phyloP scores from a whole-genome alignment of 2,329 filamentous ascomycete genomes.

The Penicillium sp. region DNA sequence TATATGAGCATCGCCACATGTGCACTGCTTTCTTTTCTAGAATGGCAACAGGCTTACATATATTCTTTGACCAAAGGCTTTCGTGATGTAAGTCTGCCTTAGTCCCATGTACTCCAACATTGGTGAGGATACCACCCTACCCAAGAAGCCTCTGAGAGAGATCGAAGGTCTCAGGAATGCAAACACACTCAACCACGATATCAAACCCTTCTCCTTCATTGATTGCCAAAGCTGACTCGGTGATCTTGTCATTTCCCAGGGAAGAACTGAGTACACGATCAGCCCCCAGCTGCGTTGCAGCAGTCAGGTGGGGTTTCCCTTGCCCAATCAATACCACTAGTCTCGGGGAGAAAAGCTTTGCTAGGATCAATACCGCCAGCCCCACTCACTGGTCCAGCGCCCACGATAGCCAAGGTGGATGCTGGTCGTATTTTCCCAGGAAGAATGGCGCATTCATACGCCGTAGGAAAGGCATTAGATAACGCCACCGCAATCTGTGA shows the following conservation, averaged over 20 bases:
- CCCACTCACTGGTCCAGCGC: conserved; percentile 55
- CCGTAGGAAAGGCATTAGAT: conserved; percentile 57
- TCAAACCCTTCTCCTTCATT: conserved; percentile 55
- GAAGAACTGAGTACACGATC: not conserved
- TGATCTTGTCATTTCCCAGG: conserved; percentile 35
- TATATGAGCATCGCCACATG: too few relatives aligned
- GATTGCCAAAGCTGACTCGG: conserved; percentile 25
- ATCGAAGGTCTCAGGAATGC: conserved; percentile 53
- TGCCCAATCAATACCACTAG: not conserved
- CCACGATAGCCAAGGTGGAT: conserved; percentile 53
- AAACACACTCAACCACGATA: conserved; percentile 58
- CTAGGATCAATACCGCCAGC: conserved; percentile 51
- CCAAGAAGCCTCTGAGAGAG: conserved; percentile 54
- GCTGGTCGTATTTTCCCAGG: conserved; percentile 54
- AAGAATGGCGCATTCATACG: conserved; percentile 49
- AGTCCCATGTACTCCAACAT: conserved; percentile 56
- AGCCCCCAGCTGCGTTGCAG: not conserved
- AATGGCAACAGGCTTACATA: conserved; percentile 34
- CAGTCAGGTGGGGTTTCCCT: not conserved
- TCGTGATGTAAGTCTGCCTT: conserved; percentile 53
- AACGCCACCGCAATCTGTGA: conserved; percentile 35
- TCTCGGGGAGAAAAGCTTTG: conserved; percentile 37
- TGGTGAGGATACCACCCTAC: conserved; percentile 54
- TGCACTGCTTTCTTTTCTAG: too few relatives aligned
- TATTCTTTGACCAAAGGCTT: conserved; percentile 54